Evolutionary conservation across 257 asterid genomes (phyloP).

Genomic region (Plantago elongata): DNA sequence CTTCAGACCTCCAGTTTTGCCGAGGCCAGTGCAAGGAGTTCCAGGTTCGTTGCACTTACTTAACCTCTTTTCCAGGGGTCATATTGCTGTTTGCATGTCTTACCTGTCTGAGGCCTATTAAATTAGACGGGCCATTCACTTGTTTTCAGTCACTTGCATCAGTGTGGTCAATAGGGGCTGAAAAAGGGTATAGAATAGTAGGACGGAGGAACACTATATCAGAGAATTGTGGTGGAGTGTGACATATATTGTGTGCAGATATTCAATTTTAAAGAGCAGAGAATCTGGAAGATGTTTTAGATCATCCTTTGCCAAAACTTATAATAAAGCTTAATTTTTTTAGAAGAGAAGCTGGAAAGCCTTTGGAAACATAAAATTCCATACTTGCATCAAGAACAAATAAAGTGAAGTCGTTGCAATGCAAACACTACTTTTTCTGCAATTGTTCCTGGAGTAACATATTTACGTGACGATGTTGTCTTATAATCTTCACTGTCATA

Average conservation of each 20-base stretch:
- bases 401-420: neutral
- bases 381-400: neutral
- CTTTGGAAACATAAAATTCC: neutral
- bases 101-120: neutral
- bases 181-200: too few relatives aligned
- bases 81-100: slow-evolving; percentile 4
- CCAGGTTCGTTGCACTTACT: slow-evolving; percentile 41
- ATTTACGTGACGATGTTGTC: neutral
- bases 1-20: slow-evolving; percentile 67
- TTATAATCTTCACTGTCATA: neutral
- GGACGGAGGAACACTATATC: too few relatives aligned
- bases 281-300: too few relatives aligned
- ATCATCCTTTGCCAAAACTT: too few relatives aligned
- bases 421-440: neutral
- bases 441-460: neutral
- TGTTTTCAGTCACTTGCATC: too few relatives aligned
- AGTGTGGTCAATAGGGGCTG: too few relatives aligned
- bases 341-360: too few relatives aligned
- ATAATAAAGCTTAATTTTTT: too few relatives aligned
- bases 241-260: too few relatives aligned
- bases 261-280: too few relatives aligned
- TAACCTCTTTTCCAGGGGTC: neutral
- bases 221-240: too few relatives aligned
- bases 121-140: too few relatives aligned
- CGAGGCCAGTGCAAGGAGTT: slow-evolving; percentile 72